Conservation (phyloP, 768 basidiomycete species). For the Tulasnella calospora region DNA sequence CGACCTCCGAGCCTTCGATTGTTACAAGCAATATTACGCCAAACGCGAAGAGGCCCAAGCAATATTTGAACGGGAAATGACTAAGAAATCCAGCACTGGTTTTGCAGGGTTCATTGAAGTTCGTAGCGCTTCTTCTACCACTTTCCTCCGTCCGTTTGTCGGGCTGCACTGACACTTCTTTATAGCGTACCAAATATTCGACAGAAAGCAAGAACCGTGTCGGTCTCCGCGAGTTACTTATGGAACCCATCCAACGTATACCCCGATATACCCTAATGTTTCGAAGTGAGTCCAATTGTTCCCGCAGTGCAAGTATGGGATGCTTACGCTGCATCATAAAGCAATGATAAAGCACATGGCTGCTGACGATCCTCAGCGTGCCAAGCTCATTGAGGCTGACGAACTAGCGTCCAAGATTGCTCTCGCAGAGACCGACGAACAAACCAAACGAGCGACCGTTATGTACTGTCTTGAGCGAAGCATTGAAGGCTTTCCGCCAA, state of each 20-base stretch:
- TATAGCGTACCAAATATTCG: conserved; percentile 81
- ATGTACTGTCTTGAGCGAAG: conserved; percentile 80
- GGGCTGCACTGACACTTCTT: conserved; percentile 20
- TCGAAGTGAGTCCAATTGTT: conserved; percentile 42
- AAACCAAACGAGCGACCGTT: conserved; percentile 81
- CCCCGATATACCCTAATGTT: conserved; percentile 91
- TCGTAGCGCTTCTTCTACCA: conserved; percentile 35
- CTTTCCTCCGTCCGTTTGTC: conserved; percentile 25
- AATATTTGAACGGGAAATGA: conserved; percentile 78
- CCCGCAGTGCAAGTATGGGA: background rate
- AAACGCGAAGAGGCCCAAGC: conserved; percentile 89
- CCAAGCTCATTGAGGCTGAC: conserved; percentile 75
- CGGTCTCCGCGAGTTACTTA: conserved; percentile 83
- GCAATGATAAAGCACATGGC: conserved; percentile 90
- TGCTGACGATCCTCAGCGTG: conserved; percentile 67
- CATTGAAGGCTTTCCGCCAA: conserved; percentile 87
- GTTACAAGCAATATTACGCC: conserved; percentile 85
- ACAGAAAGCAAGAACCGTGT: conserved; percentile 69
- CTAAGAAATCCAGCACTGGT: conserved; percentile 64
- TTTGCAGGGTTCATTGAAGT: conserved; percentile 89
- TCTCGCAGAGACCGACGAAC: conserved; percentile 83
- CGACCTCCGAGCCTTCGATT: conserved; percentile 76
- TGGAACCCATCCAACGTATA: conserved; percentile 95
- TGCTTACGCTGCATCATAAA: conserved; percentile 27
- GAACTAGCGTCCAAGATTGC: conserved; percentile 88